Percentiles rank a stretch among this genome's conserved stretches.
Evolutionary conservation across 192 early-diverging fungal species (phyloP).

Genomic region (Coemansia sp.): DNA sequence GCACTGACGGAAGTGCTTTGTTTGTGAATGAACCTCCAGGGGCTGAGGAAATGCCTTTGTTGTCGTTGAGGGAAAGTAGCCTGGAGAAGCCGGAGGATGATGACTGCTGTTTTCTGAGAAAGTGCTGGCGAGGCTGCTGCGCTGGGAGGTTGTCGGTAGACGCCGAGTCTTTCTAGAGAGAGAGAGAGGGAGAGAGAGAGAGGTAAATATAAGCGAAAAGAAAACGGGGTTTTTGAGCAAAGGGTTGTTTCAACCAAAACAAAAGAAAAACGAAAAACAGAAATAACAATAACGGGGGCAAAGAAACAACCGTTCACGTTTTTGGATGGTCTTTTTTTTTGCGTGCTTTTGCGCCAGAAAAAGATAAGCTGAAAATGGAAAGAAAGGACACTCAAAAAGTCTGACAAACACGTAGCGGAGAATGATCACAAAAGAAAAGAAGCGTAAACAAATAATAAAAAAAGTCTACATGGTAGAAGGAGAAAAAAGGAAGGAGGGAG

Average conservation of each 20-base stretch:
- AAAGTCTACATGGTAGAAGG: too few species aligned
- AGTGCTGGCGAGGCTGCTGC: constrained; percentile 17
- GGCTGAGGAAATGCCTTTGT: constrained; percentile 16
- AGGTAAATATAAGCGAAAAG: neutral
- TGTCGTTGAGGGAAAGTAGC: constrained; percentile 34
- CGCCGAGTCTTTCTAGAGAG: constrained; percentile 33
- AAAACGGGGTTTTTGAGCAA: neutral
- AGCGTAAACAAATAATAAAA: too few species aligned
- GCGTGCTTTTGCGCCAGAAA: too few species aligned
- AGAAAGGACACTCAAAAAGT: too few species aligned
- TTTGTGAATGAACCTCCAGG: constrained; percentile 26
- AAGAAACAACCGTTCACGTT: too few species aligned
- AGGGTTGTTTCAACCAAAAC: neutral
- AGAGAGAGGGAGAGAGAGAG: neutral
- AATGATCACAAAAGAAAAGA: too few species aligned
- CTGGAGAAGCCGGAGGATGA: constrained; percentile 46
- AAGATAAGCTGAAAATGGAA: too few species aligned
- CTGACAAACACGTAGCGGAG: too few species aligned
- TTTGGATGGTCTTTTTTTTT: neutral
- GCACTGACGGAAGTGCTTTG: constrained; percentile 40
- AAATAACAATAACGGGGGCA: neutral
- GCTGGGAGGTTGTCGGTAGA: constrained; percentile 9
- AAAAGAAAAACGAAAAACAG: constrained; percentile 4
- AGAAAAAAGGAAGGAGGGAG: too few species aligned
- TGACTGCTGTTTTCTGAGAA: constrained; percentile 53